phyloP scores from a whole-genome alignment of 371 early-diverging fungal genomes.

The Mucor circinelloides region DNA sequence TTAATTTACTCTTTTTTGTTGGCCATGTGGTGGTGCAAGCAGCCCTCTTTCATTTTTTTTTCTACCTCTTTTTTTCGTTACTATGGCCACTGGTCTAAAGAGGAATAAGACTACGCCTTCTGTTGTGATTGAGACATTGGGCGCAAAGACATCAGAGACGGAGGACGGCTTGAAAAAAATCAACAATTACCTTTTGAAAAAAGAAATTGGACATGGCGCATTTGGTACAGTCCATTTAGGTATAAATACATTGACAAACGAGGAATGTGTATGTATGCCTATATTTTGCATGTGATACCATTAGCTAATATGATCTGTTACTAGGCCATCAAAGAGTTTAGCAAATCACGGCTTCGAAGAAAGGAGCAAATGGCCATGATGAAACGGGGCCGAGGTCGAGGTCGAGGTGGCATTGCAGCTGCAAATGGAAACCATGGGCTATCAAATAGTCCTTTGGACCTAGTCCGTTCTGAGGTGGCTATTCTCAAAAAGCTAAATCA shows the following conservation, averaged over 20 bases:
- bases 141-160: conserved; percentile 64
- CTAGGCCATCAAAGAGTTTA: conserved; percentile 35
- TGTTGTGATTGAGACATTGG: neutral
- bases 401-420: neutral
- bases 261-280: conserved; percentile 53
- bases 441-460: conserved; percentile 62
- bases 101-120: neutral
- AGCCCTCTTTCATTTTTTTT: neutral
- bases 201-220: conserved; percentile 80
- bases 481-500: conserved; percentile 86
- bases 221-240: conserved; percentile 86
- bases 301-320: neutral
- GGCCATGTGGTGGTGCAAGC: too few relatives aligned
- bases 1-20: neutral
- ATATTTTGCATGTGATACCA: neutral
- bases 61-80: neutral
- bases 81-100: neutral
- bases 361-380: conserved; percentile 38
- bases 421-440: neutral
- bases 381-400: conserved; percentile 12
- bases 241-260: conserved; percentile 54
- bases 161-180: conserved; percentile 65
- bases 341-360: conserved; percentile 20
- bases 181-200: conserved; percentile 77
- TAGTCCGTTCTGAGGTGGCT: conserved; percentile 83